These are phyloP conservation scores for Penicillium psychrosexuale DNA, from an alignment of 2,329 filamentous ascomycete species.

Conservation along the genomic window DNA sequence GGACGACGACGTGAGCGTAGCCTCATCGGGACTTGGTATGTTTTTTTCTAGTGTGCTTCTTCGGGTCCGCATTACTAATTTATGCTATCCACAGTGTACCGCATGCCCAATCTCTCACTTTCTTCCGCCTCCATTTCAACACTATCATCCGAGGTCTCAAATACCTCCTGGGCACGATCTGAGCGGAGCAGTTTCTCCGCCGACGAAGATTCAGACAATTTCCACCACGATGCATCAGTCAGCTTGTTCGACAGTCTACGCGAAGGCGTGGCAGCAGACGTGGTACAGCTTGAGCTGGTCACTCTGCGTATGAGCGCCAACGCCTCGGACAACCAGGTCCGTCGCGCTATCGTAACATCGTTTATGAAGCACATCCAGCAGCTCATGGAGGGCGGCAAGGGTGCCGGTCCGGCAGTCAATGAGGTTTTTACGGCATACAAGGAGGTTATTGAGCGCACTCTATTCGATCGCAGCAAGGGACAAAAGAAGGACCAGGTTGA, in stretches of 20 bases:
- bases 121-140: slow-evolving; percentile 61
- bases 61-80: slow-evolving; percentile 10
- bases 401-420: slow-evolving; percentile 63
- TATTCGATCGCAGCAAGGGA: slow-evolving; percentile 55
- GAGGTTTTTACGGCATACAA: slow-evolving; percentile 63
- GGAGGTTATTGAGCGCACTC: slow-evolving; percentile 56
- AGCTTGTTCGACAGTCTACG: slow-evolving; percentile 84
- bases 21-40: slow-evolving; percentile 40
- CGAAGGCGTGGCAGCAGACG: slow-evolving; percentile 67
- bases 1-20: slow-evolving; percentile 63
- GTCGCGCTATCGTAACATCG: slow-evolving; percentile 77
- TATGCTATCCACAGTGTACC: slow-evolving; percentile 44
- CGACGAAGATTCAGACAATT: slow-evolving; percentile 59
- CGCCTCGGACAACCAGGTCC: slow-evolving; percentile 83
- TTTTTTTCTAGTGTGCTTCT: background rate
- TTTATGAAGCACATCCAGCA: slow-evolving; percentile 79
- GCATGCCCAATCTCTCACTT: slow-evolving; percentile 46
- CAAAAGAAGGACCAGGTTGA: slow-evolving; percentile 72
- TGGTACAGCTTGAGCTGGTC: slow-evolving; percentile 91
- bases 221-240: slow-evolving; percentile 82
- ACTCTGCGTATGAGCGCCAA: slow-evolving; percentile 87
- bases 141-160: slow-evolving; percentile 55
- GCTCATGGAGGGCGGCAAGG: slow-evolving; percentile 58
- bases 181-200: slow-evolving; percentile 72
- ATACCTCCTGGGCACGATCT: slow-evolving; percentile 63